A percentile compares a stretch with the other conserved stretches of the same genome.
Conservation (phyloP, 306 rosid genomes). For the Cucumis sativus region Cucumber_9930_V3 NC_026661.2:16802501-16803000, state of each 20-base stretch:
- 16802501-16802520: neutral
- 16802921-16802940: neutral
- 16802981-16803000: constrained; percentile 37
- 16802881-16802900: neutral
- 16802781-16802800: neutral
- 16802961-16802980: neutral
- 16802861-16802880: neutral
- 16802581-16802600: neutral
- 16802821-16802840: neutral
- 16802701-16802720: neutral
- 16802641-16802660: neutral
- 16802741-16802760: neutral
- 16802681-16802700: neutral
- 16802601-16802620: neutral
- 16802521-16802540: neutral
- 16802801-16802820: neutral
- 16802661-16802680: neutral
- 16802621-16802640: neutral
- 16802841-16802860: neutral
- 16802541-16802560: neutral
- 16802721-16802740: neutral
- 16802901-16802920: neutral
- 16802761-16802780: neutral
- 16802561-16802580: neutral
- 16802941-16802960: neutral